Conservation (phyloP, 1,284 basidiomycete species). For the Fomitopsis betulina region DNA sequence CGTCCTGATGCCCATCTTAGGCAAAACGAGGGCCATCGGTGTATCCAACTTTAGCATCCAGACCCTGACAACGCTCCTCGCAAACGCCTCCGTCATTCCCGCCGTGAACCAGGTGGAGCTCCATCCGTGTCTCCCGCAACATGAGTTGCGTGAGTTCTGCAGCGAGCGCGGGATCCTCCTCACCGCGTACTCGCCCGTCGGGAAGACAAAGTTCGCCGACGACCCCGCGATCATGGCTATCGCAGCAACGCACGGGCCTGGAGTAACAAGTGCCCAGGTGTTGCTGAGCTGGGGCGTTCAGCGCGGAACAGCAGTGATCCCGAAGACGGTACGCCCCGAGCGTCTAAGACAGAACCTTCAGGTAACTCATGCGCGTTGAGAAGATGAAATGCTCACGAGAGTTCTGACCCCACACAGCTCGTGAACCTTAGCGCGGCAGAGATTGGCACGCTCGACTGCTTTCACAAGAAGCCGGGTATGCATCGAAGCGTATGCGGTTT, state of each 20-base stretch:
- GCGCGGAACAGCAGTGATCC: neutral
- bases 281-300: neutral
- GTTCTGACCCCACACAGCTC: neutral
- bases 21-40: slow-evolving; percentile 48
- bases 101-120: slow-evolving; percentile 50
- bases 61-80: slow-evolving; percentile 35
- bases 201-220: neutral
- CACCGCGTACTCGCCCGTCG: slow-evolving; percentile 55
- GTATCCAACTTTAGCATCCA: slow-evolving; percentile 62
- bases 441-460: neutral
- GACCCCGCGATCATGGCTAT: neutral
- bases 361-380: neutral
- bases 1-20: neutral
- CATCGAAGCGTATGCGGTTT: neutral
- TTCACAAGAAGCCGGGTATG: neutral
- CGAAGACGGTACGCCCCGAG: neutral
- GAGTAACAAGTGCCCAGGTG: neutral
- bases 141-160: slow-evolving; percentile 42
- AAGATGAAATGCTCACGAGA: neutral
- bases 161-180: slow-evolving; percentile 39
- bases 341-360: neutral
- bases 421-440: neutral
- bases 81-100: slow-evolving; percentile 36
- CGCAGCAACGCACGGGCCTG: neutral
- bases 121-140: slow-evolving; percentile 41